Evolutionary conservation across 768 basidiomycete species (phyloP), one percentile per base, ranked within the genome.

Genomic region (Pleurotus cornucopiae): DNA sequence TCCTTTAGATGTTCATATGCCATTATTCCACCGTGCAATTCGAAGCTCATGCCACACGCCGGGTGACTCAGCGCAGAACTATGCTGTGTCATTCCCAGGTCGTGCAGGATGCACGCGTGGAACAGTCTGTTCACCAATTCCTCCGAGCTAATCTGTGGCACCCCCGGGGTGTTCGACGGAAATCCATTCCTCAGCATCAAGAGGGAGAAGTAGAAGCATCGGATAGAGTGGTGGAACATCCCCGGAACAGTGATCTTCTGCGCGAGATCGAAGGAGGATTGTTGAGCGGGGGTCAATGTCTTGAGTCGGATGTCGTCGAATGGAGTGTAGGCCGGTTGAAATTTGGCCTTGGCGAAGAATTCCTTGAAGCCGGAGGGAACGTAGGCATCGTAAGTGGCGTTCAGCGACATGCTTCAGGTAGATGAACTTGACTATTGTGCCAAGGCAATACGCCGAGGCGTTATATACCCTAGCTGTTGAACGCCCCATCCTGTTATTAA

Each of bases 131-230:
- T 49, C 40, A 45, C 43, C 23, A 62, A 53, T 34, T 62, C 61
- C 9, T 54, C 46, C 47, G 57, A 52, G 12, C 37, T 39, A 18
- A 62, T 62, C 49, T 62, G 61, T 16, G 61, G 56, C 2, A 60
- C 58, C 1, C 61, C 61, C 6, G 61, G 56, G 0, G 61, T 60
- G 5, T 47, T 57, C 16, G 61, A 62, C 34, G 61, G 61, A 40
- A 62, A 62, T 6, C 61, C 61, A 47, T 55, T 58, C 49, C 44
- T n/a, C 5, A 62, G 56, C 11, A 60, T 55, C 6, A 56, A 55
- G 45, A 62, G 61, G 20, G 58, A 52, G 37, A 62, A 62, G 46
- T 62, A 62, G 34, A 57, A 62, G 56, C 57, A 60, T 5, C 61
- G 55, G 37, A 62, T 44, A 30, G 58, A 55, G 55, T 62, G 61